These are phyloP conservation scores for Fomitopsis schrenkii DNA, from an alignment of 1,284 basidiomycete species.

Conservation along the genomic window DNA sequence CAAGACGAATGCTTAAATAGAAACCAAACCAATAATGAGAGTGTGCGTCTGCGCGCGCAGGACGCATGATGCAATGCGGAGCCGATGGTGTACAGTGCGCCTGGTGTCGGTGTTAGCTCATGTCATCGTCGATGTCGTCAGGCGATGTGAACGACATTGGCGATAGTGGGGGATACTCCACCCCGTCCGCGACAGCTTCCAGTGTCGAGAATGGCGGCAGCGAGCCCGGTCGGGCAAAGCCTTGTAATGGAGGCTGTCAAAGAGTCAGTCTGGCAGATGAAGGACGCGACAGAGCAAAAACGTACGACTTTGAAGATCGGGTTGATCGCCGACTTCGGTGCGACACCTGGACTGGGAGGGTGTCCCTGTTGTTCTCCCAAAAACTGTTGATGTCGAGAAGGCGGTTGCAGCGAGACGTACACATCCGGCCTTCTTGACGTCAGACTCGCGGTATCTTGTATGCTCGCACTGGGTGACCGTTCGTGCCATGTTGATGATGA, in stretches of 20 bases:
- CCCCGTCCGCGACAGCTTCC: slow-evolving; percentile 74
- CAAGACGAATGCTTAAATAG: slow-evolving; percentile 19
- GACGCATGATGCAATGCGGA: slow-evolving; percentile 1
- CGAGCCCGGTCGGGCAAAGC: slow-evolving; percentile 31
- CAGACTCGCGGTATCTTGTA: slow-evolving; percentile 21
- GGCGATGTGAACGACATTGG: slow-evolving; percentile 68
- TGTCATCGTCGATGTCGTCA: slow-evolving; percentile 34
- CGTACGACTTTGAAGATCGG: slow-evolving; percentile 91
- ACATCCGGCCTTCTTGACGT: slow-evolving; percentile 23
- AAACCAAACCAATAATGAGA: slow-evolving; percentile 20
- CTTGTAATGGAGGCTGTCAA: slow-evolving; percentile 50
- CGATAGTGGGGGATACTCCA: slow-evolving; percentile 58
- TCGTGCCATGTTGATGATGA: slow-evolving; percentile 48
- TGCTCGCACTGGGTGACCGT: slow-evolving; percentile 18
- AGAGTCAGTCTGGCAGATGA: slow-evolving; percentile 12
- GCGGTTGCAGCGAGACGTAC: slow-evolving; percentile 42
- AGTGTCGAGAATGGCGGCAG: slow-evolving; percentile 75
- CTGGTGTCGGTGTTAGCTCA: slow-evolving; percentile 21
- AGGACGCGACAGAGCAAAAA: slow-evolving; percentile 13
- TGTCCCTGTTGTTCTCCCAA: slow-evolving; percentile 29
- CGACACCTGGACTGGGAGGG: slow-evolving; percentile 49
- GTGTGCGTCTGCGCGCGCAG: slow-evolving; percentile 10
- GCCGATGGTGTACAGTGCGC: slow-evolving; percentile 13
- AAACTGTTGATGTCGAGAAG: slow-evolving; percentile 36
- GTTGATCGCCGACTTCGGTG: slow-evolving; percentile 71